phyloP scores from a whole-genome alignment of 352 stramenopile species.

The Thraustotheca clavata region DNA sequence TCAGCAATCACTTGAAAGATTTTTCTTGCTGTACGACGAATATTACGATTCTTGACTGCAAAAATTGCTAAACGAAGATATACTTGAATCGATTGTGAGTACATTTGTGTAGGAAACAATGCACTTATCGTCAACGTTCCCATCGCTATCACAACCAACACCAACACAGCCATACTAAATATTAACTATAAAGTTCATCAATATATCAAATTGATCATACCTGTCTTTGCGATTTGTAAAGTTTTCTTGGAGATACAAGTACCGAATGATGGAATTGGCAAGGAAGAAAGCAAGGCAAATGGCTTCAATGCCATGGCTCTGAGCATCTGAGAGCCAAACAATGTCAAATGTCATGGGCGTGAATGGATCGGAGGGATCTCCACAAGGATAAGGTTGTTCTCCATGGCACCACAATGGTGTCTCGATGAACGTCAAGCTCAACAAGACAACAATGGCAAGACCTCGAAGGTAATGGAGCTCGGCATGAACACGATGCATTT shows the following conservation, averaged over 20 bases:
- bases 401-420: constrained; percentile 49
- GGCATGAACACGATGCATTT: constrained; percentile 30
- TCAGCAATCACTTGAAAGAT: constrained; percentile 11
- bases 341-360: constrained; percentile 44
- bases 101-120: neutral
- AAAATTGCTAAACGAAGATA: constrained; percentile 19
- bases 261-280: constrained; percentile 43
- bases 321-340: constrained; percentile 27
- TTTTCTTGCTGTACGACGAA: constrained; percentile 14
- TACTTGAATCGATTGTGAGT: neutral
- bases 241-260: constrained; percentile 47
- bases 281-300: constrained; percentile 35
- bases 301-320: constrained; percentile 35
- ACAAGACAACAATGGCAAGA: constrained; percentile 39
- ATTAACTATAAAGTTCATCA: neutral
- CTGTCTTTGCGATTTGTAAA: constrained; percentile 31
- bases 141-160: neutral
- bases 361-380: constrained; percentile 20
- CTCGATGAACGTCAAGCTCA: constrained; percentile 46
- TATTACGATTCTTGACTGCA: constrained; percentile 20
- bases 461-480: constrained; percentile 36
- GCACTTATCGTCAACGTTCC: neutral
- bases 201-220: neutral
- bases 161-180: constrained; percentile 4
- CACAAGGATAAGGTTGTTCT: constrained; percentile 20